A percentile compares a stretch with the other conserved stretches of the same genome.
Conservation (phyloP, 768 basidiomycete species). For the Boletus edulis region DNA sequence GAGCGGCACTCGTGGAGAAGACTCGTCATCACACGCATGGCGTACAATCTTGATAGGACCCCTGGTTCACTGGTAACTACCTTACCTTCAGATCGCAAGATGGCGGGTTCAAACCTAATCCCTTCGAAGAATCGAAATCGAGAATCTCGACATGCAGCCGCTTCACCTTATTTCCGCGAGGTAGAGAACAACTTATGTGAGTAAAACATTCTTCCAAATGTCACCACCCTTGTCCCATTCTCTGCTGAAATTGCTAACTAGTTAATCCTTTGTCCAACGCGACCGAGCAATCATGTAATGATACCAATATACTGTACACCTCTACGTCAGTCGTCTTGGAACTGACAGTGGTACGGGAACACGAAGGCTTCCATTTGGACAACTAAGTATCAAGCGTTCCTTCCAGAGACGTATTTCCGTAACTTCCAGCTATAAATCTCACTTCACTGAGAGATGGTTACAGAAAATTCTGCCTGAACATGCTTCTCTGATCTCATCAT, state of each 20-base stretch:
- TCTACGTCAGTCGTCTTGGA: too few relatives aligned
- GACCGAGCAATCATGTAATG: too few relatives aligned
- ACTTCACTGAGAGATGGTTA: not conserved
- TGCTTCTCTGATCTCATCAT: too few relatives aligned
- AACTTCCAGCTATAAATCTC: not conserved
- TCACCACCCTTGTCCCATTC: not conserved
- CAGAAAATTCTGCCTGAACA: too few relatives aligned
- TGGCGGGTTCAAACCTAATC: not conserved
- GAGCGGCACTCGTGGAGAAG: too few relatives aligned
- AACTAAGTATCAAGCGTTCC: not conserved
- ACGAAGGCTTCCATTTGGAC: not conserved
- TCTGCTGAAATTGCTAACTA: not conserved
- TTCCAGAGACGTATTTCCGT: not conserved
- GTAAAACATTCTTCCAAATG: not conserved
- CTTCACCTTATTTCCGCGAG: not conserved
- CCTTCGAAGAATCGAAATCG: not conserved
- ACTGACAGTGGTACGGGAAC: too few relatives aligned
- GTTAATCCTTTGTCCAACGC: not conserved
- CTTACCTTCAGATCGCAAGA: slow-evolving; percentile 2
- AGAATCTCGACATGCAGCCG: not conserved
- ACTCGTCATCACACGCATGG: too few relatives aligned
- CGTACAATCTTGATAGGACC: too few relatives aligned
- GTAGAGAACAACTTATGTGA: not conserved
- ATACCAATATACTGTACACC: too few relatives aligned
- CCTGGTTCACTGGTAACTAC: too few relatives aligned